phyloP scores from a whole-genome alignment of 164 flowering plant genomes.

The Berberis thunbergii region DNA sequence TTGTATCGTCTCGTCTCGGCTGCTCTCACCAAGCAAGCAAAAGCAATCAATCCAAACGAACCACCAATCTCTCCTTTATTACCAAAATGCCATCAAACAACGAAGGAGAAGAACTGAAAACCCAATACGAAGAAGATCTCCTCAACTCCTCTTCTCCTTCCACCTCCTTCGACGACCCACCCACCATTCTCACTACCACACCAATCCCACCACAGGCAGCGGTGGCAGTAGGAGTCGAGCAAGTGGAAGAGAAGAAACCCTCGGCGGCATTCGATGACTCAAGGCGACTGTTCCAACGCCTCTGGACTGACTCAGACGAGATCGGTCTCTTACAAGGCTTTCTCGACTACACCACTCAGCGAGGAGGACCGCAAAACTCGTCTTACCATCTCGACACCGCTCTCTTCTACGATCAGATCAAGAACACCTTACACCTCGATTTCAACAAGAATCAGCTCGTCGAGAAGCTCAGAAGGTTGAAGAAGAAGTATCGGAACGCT shows the following conservation, averaged over 20 bases:
- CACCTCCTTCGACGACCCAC: constrained; percentile 1
- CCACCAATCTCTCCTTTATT: neutral
- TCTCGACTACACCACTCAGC: no score
- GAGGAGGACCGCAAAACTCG: no score
- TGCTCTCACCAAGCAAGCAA: neutral
- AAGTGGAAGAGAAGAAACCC: neutral
- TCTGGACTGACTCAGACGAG: constrained; percentile 11
- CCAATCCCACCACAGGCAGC: neutral
- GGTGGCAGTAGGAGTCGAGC: no score
- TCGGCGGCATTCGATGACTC: neutral
- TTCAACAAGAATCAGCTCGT: no score
- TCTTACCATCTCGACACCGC: no score
- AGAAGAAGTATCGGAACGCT: constrained; percentile 68
- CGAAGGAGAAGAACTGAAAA: neutral
- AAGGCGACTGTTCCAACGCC: constrained; percentile 23
- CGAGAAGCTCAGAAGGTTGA: no score
- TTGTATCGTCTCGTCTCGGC: neutral
- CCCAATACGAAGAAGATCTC: neutral
- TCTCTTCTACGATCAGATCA: constrained; percentile 75
- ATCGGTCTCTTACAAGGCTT: no score
- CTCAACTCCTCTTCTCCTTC: constrained; percentile 1
- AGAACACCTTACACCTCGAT: constrained; percentile 33
- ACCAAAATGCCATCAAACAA: neutral
- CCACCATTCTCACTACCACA: constrained; percentile 1
- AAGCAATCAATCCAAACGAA: neutral